Percentiles rank a stretch among this genome's conserved stretches.
Evolutionary conservation across 108 stramenopile species (phyloP).

Genomic region (Fragilariopsis cylindrus): DNA sequence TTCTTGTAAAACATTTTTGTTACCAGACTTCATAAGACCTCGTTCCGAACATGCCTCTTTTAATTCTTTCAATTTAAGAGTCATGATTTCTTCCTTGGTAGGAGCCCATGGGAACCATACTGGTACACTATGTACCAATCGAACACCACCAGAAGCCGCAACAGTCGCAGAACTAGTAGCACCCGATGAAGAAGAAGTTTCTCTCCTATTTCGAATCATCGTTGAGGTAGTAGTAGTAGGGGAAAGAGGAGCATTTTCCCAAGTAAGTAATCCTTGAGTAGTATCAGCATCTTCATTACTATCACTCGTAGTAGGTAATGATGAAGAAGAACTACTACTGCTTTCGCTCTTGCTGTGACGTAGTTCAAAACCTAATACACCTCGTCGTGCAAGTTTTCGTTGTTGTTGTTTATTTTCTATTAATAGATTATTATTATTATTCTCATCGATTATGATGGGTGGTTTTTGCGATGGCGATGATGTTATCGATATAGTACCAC

Average conservation of each 20-base stretch:
- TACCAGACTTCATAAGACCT: constrained; percentile 52
- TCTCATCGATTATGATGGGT: too few species aligned
- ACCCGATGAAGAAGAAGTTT: background rate
- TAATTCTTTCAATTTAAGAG: constrained; percentile 52
- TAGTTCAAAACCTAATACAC: too few species aligned
- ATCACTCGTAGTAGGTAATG: too few species aligned
- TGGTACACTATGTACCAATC: constrained; percentile 16
- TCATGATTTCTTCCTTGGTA: constrained; percentile 49
- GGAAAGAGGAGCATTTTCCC: constrained; percentile 10
- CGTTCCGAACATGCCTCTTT: constrained; percentile 51
- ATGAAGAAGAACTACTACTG: too few species aligned
- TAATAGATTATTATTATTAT: too few species aligned
- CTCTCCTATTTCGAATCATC: background rate
- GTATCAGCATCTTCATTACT: too few species aligned
- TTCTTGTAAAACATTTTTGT: constrained; percentile 57
- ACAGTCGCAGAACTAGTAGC: background rate
- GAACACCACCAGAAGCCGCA: background rate
- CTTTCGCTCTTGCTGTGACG: too few species aligned
- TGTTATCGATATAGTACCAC: background rate
- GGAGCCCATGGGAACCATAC: constrained; percentile 64
- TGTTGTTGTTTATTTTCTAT: too few species aligned
- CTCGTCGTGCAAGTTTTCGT: too few species aligned
- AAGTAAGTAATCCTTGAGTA: background rate
- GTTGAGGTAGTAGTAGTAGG: background rate
- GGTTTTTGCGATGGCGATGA: background rate